Evolutionary conservation across 1,284 basidiomycete species (phyloP), one percentile per base, ranked within the genome.

Genomic region (Ceratobasidium sp.): DNA sequence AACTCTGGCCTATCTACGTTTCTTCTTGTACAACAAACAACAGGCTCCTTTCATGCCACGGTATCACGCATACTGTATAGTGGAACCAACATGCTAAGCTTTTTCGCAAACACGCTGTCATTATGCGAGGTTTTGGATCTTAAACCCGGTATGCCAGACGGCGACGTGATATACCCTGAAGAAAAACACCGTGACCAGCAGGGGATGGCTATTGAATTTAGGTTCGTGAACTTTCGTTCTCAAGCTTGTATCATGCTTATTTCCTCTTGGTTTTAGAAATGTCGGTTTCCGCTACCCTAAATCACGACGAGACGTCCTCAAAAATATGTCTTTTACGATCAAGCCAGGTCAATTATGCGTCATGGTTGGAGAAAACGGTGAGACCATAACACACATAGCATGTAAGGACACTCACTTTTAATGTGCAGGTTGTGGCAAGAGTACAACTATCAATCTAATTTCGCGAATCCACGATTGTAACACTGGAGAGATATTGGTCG

Each of bases 351-450:
- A 63, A 24, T 51, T 77, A 14, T 74, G 75, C 24, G 76, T 77
- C 17, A 76, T 76, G 31, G 76, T 77, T 24, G 75, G 75, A 41
- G 67, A 66, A 51, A 77, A 76, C 44, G 75, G 75, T 51, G 31
- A n/a, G 53, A 31, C 24, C 36, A 6, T 44, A 29, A 24, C 19
- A 3, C 19, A 15, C 22, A 8, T 19, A 6, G 19, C 29, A 27
- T 44, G 11, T 44, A 47, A 29, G 5, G 11, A 14, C n/a, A 24
- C 17, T 24, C 3, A 22, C 45, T 24, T 6, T 41, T 27, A n/a
- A 24, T 8, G 4, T 22, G 5, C 9, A 64, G 62, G 62, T 22
- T 66, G 74, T 33, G 76, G 76, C 44, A 77, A 77, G 60, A 76
- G 75, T 59, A 74, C 72, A 45, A 76, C 60, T 0, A 29, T 77